Conservation (phyloP, 73 alveolate species). For the Blepharisma stoltei region DNA sequence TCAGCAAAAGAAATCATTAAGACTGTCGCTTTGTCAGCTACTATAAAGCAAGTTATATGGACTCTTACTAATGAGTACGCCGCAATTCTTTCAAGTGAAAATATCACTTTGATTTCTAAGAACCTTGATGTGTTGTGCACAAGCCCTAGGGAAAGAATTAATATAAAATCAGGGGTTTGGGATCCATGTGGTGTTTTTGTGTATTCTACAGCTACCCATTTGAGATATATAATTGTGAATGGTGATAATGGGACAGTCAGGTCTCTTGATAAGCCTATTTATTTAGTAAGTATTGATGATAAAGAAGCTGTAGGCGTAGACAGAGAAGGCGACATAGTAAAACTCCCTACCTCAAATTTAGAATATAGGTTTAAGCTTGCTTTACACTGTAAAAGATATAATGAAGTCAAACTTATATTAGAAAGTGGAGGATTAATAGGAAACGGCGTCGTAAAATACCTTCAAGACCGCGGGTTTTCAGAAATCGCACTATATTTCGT, state of each 20-base stretch:
- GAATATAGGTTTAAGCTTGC: slow-evolving; percentile 60
- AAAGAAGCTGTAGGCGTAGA: slow-evolving; percentile 33
- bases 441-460: slow-evolving; percentile 44
- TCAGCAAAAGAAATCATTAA: slow-evolving; percentile 10
- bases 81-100: slow-evolving; percentile 78
- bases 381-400: slow-evolving; percentile 40
- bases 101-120: slow-evolving; percentile 64
- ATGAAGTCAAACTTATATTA: slow-evolving; percentile 50
- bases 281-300: slow-evolving; percentile 44
- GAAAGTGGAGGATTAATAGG: slow-evolving; percentile 51
- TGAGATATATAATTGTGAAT: slow-evolving; percentile 82
- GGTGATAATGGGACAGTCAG: slow-evolving; percentile 72
- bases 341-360: slow-evolving; percentile 35
- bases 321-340: slow-evolving; percentile 48
- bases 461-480: slow-evolving; percentile 54
- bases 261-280: slow-evolving; percentile 62
- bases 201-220: slow-evolving; percentile 92
- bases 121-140: slow-evolving; percentile 67
- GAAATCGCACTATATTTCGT: slow-evolving; percentile 66
- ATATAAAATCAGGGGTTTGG: slow-evolving; percentile 88
- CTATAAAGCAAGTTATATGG: slow-evolving; percentile 80
- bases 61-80: slow-evolving; percentile 70
- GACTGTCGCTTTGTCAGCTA: neutral
- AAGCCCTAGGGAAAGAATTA: slow-evolving; percentile 73
- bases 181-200: slow-evolving; percentile 88